Evolutionary conservation across 768 basidiomycete species (phyloP), one percentile per base, ranked within the genome.

Genomic region (Podaxis pistillaris): DNA sequence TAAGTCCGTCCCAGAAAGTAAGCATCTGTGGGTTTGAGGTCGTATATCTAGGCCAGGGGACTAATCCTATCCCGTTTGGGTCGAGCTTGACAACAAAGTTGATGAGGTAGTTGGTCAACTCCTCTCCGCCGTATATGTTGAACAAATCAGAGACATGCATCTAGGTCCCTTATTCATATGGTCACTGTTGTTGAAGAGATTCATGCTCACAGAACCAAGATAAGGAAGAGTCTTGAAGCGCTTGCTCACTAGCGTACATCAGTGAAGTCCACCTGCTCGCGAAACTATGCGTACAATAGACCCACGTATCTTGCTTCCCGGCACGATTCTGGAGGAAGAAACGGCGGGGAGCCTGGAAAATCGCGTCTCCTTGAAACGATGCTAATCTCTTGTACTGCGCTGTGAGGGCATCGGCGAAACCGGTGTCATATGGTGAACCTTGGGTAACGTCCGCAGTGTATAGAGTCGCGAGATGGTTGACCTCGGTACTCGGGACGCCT

Each of bases 341-440:
- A 15, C 82, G 73, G 22, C 83, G 74, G 15, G 84, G 83, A 0
- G 75, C 83, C 36, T 84, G 81, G 69, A 85, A 85, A 1, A 78
- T 73, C 7, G 68, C 69, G 55, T 87, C 85, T 0, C 83, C 84
- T 56, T 76, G 76, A 59, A 86, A 72, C 0, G 84, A 75, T 1
- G 84, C 79, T 5, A 84, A 58, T 4, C 83, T 73, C 68, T 86
- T 86, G 71, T 75, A 85, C 61, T 86, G 77, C 0, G 81, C 76
- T 1, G 78, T 76, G 3, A 80, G 66, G 0, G 74, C 74, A 51
- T 84, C 79, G 19, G 73, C 53, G 26, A 68, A 55, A 0, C 79
- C 76, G 0, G 83, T 85, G 56, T 74, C 74, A 63, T 77, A 86
- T 0, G 85, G 85, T 5, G 82, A 84, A 4, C 84, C 84, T 37